Percentiles rank a stretch among this genome's conserved stretches.
phyloP scores from a whole-genome alignment of 2,329 filamentous ascomycete genomes.

The Exophiala alcalophila region DNA sequence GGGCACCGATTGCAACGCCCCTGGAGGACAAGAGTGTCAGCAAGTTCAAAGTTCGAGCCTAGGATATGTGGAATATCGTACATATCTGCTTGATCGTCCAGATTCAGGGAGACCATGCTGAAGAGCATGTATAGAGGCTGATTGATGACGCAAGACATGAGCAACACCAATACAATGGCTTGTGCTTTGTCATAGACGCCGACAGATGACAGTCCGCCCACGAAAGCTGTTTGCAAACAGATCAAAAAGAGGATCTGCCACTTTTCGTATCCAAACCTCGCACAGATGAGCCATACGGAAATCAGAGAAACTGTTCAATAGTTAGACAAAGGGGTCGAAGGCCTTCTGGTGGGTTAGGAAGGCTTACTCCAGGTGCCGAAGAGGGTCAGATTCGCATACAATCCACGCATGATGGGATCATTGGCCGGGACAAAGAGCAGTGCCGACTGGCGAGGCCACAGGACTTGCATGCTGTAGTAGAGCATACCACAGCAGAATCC shows the following conservation, averaged over 20 bases:
- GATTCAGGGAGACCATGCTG: constrained; percentile 21
- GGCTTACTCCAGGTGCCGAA: constrained; percentile 15
- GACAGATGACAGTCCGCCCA: constrained; percentile 14
- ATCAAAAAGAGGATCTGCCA: constrained; percentile 19
- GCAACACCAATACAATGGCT: constrained; percentile 14
- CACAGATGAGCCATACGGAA: constrained; percentile 19
- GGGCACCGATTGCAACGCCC: constrained; percentile 30
- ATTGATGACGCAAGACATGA: constrained; percentile 17
- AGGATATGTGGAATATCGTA: constrained; percentile 2
- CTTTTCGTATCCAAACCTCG: constrained; percentile 18
- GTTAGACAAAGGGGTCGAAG: too few relatives aligned
- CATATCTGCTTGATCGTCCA: constrained; percentile 20
- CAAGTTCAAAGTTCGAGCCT: not conserved
- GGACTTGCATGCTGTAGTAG: constrained; percentile 46
- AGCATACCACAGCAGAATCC: constrained; percentile 46
- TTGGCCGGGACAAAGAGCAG: constrained; percentile 15
- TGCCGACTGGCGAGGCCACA: constrained; percentile 40
- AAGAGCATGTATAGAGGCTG: constrained; percentile 22
- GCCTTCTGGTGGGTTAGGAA: too few relatives aligned
- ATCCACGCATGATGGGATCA: constrained; percentile 12
- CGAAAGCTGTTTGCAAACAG: constrained; percentile 12
- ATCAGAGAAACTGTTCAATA: constrained; percentile 19
- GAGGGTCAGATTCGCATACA: constrained; percentile 14
- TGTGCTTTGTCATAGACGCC: constrained; percentile 15
- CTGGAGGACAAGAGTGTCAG: constrained; percentile 2